Evolutionary conservation across 371 early-diverging fungal genomes (phyloP).

Genomic region (Mucor circinelloides): DNA sequence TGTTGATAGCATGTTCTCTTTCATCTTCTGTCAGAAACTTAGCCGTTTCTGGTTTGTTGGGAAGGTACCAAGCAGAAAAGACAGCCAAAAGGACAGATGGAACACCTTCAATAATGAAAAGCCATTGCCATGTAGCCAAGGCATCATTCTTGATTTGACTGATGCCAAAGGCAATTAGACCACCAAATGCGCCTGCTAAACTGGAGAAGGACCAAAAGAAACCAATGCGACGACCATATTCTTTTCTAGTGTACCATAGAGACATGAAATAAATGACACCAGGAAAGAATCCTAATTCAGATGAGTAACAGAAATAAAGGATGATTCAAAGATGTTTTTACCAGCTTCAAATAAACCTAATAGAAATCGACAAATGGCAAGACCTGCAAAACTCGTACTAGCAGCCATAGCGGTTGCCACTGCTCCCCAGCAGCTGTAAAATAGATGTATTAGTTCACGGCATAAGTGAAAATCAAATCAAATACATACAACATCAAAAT

Average conservation of each 20-base stretch:
- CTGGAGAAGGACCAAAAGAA: conserved; percentile 50
- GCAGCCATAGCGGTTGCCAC: conserved; percentile 35
- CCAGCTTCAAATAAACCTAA: conserved; percentile 30
- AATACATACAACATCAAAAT: conserved; percentile 23
- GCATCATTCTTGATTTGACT: conserved; percentile 29
- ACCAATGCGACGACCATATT: conserved; percentile 43
- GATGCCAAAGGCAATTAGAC: conserved; percentile 43
- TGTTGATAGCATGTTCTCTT: conserved; percentile 40
- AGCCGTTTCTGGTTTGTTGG: conserved; percentile 59
- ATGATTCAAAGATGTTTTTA: background rate
- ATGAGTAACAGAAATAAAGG: background rate
- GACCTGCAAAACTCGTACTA: conserved; percentile 23
- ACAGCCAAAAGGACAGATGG: conserved; percentile 45
- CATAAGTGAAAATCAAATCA: background rate
- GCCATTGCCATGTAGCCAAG: conserved; percentile 46
- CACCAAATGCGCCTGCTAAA: conserved; percentile 47
- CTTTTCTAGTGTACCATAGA: conserved; percentile 46
- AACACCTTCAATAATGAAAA: conserved; percentile 58
- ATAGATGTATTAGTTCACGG: background rate
- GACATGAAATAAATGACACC: conserved; percentile 41
- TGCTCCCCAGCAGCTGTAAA: conserved; percentile 22
- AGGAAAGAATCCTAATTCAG: conserved; percentile 18
- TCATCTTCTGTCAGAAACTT: conserved; percentile 60
- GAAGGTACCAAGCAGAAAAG: conserved; percentile 50
- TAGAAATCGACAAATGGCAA: conserved; percentile 25